Evolutionary conservation across 371 early-diverging fungal species (phyloP).

Genomic region (Fennellomyces sp.): DNA sequence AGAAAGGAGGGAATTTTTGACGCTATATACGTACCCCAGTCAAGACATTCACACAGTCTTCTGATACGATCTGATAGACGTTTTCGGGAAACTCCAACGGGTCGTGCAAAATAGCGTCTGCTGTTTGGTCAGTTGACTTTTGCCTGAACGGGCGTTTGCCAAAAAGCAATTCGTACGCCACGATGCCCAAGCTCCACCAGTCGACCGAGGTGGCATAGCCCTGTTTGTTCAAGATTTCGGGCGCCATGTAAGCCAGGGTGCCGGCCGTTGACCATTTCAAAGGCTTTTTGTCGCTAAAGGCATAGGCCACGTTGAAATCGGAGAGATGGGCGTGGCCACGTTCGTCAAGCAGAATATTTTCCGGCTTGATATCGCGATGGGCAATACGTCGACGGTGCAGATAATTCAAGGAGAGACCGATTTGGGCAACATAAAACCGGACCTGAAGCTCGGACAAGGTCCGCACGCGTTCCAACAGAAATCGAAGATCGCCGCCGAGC

Average conservation of each 20-base stretch:
- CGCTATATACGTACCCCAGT: constrained; percentile 34
- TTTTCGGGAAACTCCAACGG: constrained; percentile 58
- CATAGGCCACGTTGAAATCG: constrained; percentile 88
- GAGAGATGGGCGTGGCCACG: constrained; percentile 87
- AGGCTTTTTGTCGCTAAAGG: constrained; percentile 57
- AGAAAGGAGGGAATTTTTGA: not conserved
- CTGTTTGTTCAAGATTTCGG: constrained; percentile 73
- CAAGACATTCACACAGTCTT: constrained; percentile 53
- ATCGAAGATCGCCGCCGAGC: constrained; percentile 90
- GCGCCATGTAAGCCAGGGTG: constrained; percentile 81
- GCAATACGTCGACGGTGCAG: constrained; percentile 69
- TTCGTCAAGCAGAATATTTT: constrained; percentile 89
- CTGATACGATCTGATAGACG: constrained; percentile 42
- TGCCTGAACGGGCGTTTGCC: constrained; percentile 82
- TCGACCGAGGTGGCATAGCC: constrained; percentile 78
- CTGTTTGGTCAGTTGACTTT: constrained; percentile 67
- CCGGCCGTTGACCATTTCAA: constrained; percentile 72
- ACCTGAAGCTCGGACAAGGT: constrained; percentile 73
- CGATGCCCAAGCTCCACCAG: constrained; percentile 91
- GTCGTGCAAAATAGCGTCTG: constrained; percentile 56
- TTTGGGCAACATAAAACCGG: constrained; percentile 81
- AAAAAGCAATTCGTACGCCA: constrained; percentile 78
- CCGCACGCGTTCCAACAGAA: constrained; percentile 70
- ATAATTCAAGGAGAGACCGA: constrained; percentile 70
- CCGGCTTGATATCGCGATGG: constrained; percentile 91